A percentile compares a stretch with the other conserved stretches of the same genome.
Conservation (phyloP, 1,139 yeast genomes). For the Taiozyma sp. region DNA sequence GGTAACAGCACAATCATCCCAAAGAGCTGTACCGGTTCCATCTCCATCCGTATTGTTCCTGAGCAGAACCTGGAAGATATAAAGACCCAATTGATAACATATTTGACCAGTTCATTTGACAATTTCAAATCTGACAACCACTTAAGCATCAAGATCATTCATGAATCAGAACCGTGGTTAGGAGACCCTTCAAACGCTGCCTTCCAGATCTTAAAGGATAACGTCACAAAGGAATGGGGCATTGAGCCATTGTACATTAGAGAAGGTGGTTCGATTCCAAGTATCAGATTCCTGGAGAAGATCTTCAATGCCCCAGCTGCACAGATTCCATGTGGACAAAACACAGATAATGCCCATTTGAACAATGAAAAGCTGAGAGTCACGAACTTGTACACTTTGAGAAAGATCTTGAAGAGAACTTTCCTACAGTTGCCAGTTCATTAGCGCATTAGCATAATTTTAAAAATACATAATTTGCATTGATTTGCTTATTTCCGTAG, state of each 20-base stretch:
- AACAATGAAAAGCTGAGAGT: conserved; percentile 81
- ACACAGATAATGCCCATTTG: conserved; percentile 91
- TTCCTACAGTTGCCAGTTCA: conserved; percentile 16
- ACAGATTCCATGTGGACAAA: conserved; percentile 95
- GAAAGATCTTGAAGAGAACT: conserved; percentile 44
- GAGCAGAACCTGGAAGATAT: conserved; percentile 66
- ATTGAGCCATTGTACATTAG: conserved; percentile 73
- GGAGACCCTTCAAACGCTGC: conserved; percentile 79
- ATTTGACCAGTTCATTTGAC: conserved; percentile 40
- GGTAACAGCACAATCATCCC: conserved; percentile 89
- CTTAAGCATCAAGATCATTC: conserved; percentile 53
- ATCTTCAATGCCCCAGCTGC: conserved; percentile 84
- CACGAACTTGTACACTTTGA: conserved; percentile 67
- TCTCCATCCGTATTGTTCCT: conserved; percentile 87
- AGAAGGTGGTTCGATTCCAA: conserved; percentile 97
- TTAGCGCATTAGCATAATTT: background rate
- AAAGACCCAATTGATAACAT: conserved; percentile 42
- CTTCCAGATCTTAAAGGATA: conserved; percentile 56
- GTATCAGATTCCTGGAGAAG: conserved; percentile 79
- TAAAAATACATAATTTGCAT: background rate
- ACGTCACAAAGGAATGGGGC: conserved; percentile 59
- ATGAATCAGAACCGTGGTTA: conserved; percentile 95
- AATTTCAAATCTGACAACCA: conserved; percentile 53
- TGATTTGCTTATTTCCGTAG: background rate
- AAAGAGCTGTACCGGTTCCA: conserved; percentile 63